Conservation (phyloP, 805 yeast genomes). For the Ogataea paradorogensis region DNA sequence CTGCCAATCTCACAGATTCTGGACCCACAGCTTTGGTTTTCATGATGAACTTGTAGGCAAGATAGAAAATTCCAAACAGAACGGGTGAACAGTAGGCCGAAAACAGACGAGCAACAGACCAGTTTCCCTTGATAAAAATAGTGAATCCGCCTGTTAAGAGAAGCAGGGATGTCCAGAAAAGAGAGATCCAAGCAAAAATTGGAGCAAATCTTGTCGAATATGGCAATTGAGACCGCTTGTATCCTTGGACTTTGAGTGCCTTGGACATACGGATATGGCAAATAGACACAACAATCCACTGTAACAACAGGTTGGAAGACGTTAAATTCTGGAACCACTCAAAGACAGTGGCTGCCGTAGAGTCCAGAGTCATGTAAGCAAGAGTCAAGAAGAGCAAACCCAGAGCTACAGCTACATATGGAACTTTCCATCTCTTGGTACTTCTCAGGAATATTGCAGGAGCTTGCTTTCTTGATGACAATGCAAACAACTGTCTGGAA, state of each 20-base stretch:
- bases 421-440: constrained; percentile 57
- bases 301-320: constrained; percentile 56
- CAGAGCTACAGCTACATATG: constrained; percentile 48
- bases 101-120: constrained; percentile 26
- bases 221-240: constrained; percentile 33
- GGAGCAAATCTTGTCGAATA: constrained; percentile 29
- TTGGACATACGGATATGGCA: constrained; percentile 38
- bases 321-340: constrained; percentile 58
- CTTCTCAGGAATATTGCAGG: constrained; percentile 59
- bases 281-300: constrained; percentile 50
- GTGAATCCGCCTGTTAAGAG: constrained; percentile 37
- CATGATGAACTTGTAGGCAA: constrained; percentile 35
- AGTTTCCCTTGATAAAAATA: constrained; percentile 35
- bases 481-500: constrained; percentile 63
- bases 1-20: constrained; percentile 39
- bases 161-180: constrained; percentile 25
- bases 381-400: constrained; percentile 45
- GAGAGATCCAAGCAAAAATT: constrained; percentile 34
- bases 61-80: constrained; percentile 28
- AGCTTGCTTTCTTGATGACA: constrained; percentile 67
- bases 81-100: constrained; percentile 25
- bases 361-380: constrained; percentile 61
- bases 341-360: constrained; percentile 54
- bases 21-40: constrained; percentile 34
- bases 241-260: constrained; percentile 42